phyloP scores from a whole-genome alignment of 2,329 filamentous ascomycete genomes.

The Aspergillus pseudoterreus region DNA sequence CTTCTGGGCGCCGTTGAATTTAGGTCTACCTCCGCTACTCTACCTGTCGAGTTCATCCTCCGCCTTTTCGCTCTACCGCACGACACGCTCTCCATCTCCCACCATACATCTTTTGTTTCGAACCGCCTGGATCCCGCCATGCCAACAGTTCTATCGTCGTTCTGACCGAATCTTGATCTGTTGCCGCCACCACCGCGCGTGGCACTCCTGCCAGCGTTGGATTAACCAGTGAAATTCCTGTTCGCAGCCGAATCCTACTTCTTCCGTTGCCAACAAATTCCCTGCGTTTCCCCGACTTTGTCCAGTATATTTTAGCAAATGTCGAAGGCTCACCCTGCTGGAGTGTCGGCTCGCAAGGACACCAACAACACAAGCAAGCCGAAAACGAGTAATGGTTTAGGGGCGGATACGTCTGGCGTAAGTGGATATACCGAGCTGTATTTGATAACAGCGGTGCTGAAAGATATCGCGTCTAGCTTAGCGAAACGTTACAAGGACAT shows the following conservation, averaged over 20 bases:
- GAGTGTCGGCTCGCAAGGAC: conserved; percentile 8
- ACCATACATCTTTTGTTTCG: background rate
- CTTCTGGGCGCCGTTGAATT: background rate
- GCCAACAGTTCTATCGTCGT: background rate
- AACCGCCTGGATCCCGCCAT: background rate
- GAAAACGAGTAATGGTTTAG: conserved; percentile 7
- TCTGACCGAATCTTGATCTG: background rate
- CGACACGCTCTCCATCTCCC: background rate
- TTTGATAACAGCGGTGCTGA: conserved; percentile 11
- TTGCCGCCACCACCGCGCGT: background rate
- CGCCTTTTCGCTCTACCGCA: background rate
- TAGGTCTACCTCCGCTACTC: background rate
- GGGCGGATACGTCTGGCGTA: conserved; percentile 29
- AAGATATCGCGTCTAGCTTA: conserved; percentile 25
- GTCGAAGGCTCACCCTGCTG: conserved; percentile 11
- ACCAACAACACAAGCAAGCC: conserved; percentile 7
- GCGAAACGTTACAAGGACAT: conserved; percentile 48
- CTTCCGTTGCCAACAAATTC: background rate
- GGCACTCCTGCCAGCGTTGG: too few relatives aligned
- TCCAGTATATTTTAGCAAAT: conserved; percentile 4
- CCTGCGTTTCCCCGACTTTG: background rate
- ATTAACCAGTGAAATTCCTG: too few relatives aligned
- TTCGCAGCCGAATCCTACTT: background rate
- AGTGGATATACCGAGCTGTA: conserved; percentile 6
- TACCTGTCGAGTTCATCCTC: too few relatives aligned